These are phyloP conservation scores for Trichoderma sp. DNA, from an alignment of 2,329 filamentous ascomycete species.

Conservation along the genomic window DNA sequence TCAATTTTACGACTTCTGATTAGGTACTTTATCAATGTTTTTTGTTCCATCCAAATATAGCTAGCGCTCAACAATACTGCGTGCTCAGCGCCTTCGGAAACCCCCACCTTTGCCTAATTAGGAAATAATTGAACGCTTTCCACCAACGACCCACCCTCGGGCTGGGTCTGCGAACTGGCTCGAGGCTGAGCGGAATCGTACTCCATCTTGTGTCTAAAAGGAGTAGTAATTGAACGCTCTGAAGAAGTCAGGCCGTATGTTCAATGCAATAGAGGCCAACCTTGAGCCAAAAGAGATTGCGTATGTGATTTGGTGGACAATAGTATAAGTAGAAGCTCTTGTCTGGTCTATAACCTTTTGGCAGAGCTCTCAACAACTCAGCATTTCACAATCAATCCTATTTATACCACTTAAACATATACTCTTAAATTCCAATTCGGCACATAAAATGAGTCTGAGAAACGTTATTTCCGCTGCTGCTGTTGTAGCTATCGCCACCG, in stretches of 20 bases:
- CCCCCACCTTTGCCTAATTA: neutral
- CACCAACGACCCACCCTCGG: neutral
- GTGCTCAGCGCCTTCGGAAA: neutral
- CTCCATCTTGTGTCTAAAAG: neutral
- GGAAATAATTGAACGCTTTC: slow-evolving; percentile 10
- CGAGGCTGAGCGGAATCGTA: neutral
- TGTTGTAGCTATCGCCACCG: neutral
- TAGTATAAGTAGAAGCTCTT: neutral
- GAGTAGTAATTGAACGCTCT: slow-evolving; percentile 2
- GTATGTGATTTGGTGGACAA: neutral
- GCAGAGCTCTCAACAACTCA: neutral
- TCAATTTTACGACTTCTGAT: neutral
- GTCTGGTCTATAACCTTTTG: neutral
- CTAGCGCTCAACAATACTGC: neutral
- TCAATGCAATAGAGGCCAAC: neutral
- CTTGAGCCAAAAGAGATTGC: neutral
- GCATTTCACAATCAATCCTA: neutral
- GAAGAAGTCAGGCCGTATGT: neutral
- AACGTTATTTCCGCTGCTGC: neutral
- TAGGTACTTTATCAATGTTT: neutral
- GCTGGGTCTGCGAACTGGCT: neutral
- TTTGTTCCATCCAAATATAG: neutral
- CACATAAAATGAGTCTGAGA: neutral
- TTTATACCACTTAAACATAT: neutral
- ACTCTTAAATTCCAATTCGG: too few relatives aligned